A percentile compares a stretch with the other conserved stretches of the same genome.
Conservation (phyloP, 192 early-diverging fungal genomes). For the Backusella parvicylindrica region DNA sequence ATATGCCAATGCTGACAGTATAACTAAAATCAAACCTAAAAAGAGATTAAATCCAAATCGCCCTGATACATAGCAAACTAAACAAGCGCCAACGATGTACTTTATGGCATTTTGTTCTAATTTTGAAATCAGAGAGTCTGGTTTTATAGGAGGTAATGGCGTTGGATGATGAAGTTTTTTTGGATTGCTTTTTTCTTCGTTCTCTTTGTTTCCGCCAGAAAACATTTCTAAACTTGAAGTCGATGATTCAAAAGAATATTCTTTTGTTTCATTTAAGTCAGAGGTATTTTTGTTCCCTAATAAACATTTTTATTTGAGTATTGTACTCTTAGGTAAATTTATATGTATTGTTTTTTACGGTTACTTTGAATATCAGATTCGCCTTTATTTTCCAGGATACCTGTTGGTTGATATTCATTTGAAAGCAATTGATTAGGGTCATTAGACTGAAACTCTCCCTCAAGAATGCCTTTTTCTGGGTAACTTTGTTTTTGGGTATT, state of each 20-base stretch:
- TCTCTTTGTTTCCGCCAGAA: background rate
- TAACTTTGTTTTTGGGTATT: background rate
- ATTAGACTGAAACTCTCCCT: background rate
- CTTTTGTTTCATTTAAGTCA: background rate
- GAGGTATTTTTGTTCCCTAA: background rate
- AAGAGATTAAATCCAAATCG: constrained; percentile 6
- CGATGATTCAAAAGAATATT: background rate
- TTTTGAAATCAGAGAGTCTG: background rate
- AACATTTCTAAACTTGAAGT: background rate
- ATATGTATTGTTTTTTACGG: background rate
- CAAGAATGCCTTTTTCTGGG: background rate
- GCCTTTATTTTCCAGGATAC: background rate
- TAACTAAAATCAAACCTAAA: background rate
- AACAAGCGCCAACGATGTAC: constrained; percentile 11
- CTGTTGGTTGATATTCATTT: background rate
- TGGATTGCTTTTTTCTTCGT: background rate
- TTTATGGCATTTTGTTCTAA: constrained; percentile 19
- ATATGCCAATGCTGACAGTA: constrained; percentile 4
- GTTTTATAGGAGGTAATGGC: constrained; percentile 1
- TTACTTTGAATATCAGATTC: background rate
- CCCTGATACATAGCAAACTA: constrained; percentile 15
- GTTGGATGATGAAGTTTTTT: background rate
- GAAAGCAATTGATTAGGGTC: background rate
- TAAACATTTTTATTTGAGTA: background rate
- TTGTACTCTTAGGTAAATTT: no score